phyloP scores from a whole-genome alignment of 805 yeast species.

The Yarrowia yakushimensis region DNA sequence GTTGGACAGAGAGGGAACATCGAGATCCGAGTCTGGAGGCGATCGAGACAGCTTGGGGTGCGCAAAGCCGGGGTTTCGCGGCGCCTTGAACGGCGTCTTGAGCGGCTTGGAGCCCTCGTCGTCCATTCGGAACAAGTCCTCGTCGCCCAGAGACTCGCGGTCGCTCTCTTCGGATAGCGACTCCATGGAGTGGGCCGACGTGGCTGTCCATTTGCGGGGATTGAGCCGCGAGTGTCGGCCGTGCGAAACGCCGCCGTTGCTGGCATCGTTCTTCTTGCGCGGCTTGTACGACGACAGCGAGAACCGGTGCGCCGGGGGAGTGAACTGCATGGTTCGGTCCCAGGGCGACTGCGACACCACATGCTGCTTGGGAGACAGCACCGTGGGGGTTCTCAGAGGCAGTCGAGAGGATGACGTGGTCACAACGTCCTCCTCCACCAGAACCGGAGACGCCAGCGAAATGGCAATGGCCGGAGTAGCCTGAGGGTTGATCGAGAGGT shows the following conservation, averaged over 20 bases:
- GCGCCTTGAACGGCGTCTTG: background rate
- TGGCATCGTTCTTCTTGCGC: background rate
- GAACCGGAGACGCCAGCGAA: constrained; percentile 4
- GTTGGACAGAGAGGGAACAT: constrained; percentile 22
- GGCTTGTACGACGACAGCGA: constrained; percentile 12
- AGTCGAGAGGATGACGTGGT: constrained; percentile 35
- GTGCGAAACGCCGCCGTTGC: background rate
- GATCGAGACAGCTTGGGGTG: constrained; percentile 13
- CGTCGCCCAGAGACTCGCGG: constrained; percentile 17
- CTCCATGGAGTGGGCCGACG: constrained; percentile 14
- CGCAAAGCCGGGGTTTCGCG: background rate
- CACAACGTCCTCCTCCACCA: constrained; percentile 27
- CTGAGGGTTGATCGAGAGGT: too few species aligned
- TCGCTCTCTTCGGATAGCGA: constrained; percentile 15
- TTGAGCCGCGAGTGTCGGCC: constrained; percentile 2
- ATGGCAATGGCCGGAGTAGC: constrained; percentile 24
- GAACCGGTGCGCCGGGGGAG: constrained; percentile 32
- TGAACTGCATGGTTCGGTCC: constrained; percentile 36
- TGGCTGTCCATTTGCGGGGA: constrained; percentile 1
- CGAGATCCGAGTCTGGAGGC: constrained; percentile 4
- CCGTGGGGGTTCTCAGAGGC: constrained; percentile 38
- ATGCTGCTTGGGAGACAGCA: constrained; percentile 26
- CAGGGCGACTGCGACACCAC: constrained; percentile 27
- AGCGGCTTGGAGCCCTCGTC: background rate
- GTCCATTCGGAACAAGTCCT: constrained; percentile 24